A percentile compares a stretch with the other conserved stretches of the same genome.
phyloP scores from a whole-genome alignment of 2,329 filamentous ascomycete genomes.

The Didymella sp. region DNA sequence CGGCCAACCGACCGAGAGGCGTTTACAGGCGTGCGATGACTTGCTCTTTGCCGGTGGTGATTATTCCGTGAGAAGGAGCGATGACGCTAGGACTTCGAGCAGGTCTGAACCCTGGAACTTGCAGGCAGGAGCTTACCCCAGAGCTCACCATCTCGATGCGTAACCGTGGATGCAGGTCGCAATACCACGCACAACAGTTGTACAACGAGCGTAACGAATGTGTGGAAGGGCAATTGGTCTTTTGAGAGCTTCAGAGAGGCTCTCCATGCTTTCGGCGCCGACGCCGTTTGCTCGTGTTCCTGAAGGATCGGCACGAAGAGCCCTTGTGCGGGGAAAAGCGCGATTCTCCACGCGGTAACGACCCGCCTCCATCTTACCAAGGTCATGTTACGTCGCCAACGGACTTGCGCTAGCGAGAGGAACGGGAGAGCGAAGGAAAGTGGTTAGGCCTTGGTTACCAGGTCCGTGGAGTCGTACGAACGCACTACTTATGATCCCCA shows the following conservation, averaged over 20 bases:
- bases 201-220: background rate
- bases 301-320: constrained; percentile 29
- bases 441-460: constrained; percentile 29
- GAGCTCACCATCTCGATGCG: constrained; percentile 6
- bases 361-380: constrained; percentile 21
- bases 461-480: constrained; percentile 23
- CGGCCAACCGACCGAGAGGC: constrained; percentile 34
- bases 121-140: constrained; percentile 9
- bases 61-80: constrained; percentile 1
- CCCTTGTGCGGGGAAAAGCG: constrained; percentile 38
- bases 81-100: constrained; percentile 20
- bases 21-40: constrained; percentile 16
- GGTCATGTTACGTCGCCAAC: constrained; percentile 23
- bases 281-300: constrained; percentile 37
- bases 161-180: constrained; percentile 1
- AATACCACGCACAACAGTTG: background rate
- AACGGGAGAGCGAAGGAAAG: constrained; percentile 19
- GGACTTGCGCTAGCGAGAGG: constrained; percentile 15
- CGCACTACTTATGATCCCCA: constrained; percentile 24
- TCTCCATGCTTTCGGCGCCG: constrained; percentile 9
- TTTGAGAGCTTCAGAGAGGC: constrained; percentile 2
- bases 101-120: constrained; percentile 11
- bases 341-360: constrained; percentile 24
- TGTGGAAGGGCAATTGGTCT: background rate
- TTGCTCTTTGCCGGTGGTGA: constrained; percentile 1